Conservation (phyloP, 2,329 filamentous ascomycete species). For the Colletotrichum neosansevieriae region DNA sequence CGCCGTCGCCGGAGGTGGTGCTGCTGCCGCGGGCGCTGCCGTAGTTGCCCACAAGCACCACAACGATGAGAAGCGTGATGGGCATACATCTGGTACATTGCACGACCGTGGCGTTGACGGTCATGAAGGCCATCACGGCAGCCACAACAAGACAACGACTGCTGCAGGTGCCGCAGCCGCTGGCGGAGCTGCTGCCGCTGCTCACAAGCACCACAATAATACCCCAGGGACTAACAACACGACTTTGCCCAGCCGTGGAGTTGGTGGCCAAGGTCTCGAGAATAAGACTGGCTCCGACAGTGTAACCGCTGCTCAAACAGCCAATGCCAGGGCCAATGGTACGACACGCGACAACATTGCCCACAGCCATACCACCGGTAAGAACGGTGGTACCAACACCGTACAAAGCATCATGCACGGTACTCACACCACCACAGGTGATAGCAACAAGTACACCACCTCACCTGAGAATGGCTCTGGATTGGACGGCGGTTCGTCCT, state of each 20-base stretch:
- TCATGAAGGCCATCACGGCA: neutral
- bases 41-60: conserved; percentile 9
- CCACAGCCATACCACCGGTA: conserved; percentile 21
- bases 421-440: conserved; percentile 20
- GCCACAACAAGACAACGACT: conserved; percentile 2
- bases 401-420: conserved; percentile 22
- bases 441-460: conserved; percentile 11
- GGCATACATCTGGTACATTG: neutral
- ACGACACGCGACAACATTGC: neutral
- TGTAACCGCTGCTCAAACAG: conserved; percentile 9
- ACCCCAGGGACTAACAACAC: neutral
- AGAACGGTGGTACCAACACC: conserved; percentile 7
- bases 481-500: neutral
- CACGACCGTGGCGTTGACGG: neutral
- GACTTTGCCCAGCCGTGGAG: neutral
- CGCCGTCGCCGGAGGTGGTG: neutral
- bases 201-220: conserved; percentile 10
- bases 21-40: conserved; percentile 4
- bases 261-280: neutral
- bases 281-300: conserved; percentile 1
- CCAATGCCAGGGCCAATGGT: neutral
- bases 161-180: conserved; percentile 11
- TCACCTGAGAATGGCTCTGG: neutral
- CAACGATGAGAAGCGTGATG: neutral
- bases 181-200: neutral